Evolutionary conservation across 148 eudicot genomes (phyloP), one percentile per base, ranked within the genome.

Genomic region (Silene conica): DNA sequence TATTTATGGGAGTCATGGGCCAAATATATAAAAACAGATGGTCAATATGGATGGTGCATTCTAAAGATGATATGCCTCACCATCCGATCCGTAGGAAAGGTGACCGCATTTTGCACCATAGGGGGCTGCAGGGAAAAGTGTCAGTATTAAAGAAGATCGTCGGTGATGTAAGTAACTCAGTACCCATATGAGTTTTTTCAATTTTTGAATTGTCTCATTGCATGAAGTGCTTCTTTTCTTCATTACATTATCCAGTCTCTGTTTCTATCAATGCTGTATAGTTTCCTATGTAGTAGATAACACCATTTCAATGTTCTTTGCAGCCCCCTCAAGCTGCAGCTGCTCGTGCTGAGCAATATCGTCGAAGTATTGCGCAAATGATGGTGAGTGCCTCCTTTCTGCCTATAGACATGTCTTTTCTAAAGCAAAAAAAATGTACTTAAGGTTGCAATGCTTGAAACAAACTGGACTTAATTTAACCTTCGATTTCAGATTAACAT

Each of bases 11-110:
- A 95, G 67, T 81, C 89, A 69, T 95, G 98, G 98, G 90, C 96
- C 58, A 80, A 65, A 83, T 96, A 95, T 77, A 85, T 97, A 63
- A 92, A 77, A 84, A 92, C 96, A 57, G 98, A 80, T 95, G 98
- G 98, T 95, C 98, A 66, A 92, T 95, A 82, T 95, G 98, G 98
- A 95, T 92, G 93, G 97, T 95, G 52, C 85, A 95, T 77, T 90
- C 96, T 64, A 95, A 90, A 78, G 96, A 87, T 74, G 98, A 92
- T 80, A 92, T 92, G 96, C 97, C 98, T 69, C 93, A 92, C 81
- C 97, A 88, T 67, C 88, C 86, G 78, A 88, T 89, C 65, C 84
- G 85, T 77, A 87, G 98, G 83, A 87, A 78, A 73, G 86, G 83
- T 73, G 88, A 84, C 65, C 92, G 83, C 16, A 63, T 76, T 67